Evolutionary conservation across 2,329 filamentous ascomycete genomes (phyloP).

Genomic region (Intubia oerlemansii): DNA sequence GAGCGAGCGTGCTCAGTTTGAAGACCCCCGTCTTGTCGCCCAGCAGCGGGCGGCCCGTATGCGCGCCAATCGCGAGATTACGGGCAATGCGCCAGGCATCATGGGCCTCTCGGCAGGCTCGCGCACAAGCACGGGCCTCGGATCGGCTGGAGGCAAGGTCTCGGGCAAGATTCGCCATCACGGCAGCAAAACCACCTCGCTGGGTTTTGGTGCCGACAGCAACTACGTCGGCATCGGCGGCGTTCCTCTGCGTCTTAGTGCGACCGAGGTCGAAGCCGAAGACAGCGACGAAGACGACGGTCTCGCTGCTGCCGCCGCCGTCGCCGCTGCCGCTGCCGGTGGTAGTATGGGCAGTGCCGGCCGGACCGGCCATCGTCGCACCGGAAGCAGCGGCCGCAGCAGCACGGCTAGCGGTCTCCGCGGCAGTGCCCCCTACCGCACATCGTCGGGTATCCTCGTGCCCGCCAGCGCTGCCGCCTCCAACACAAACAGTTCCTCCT

Average conservation of each 20-base stretch:
- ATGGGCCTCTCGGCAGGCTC: constrained; percentile 15
- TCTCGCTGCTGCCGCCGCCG: constrained; percentile 11
- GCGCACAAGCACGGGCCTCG: constrained; percentile 41
- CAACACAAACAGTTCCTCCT: constrained; percentile 12
- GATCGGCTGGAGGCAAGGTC: constrained; percentile 37
- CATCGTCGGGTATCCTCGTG: constrained; percentile 21
- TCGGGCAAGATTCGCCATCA: constrained; percentile 78
- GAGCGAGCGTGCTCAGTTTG: constrained; percentile 85
- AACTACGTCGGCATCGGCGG: constrained; percentile 58
- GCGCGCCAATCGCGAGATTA: constrained; percentile 66
- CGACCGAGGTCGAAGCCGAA: constrained; percentile 84
- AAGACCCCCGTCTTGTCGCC: constrained; percentile 67
- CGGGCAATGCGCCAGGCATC: constrained; percentile 40
- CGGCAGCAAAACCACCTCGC: constrained; percentile 55
- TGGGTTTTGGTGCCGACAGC: constrained; percentile 55
- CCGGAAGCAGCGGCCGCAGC: constrained; percentile 55
- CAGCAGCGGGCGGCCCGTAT: constrained; percentile 76
- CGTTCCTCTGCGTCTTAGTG: constrained; percentile 77
- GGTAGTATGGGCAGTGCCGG: constrained; percentile 12
- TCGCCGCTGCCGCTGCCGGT: no score
- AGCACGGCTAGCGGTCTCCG: constrained; percentile 35
- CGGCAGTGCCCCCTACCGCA: constrained; percentile 25
- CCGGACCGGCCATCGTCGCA: constrained; percentile 40
- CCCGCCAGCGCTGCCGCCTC: no score
- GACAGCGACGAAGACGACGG: constrained; percentile 58